A percentile compares a stretch with the other conserved stretches of the same genome.
Evolutionary conservation across 2,329 filamentous ascomycete species (phyloP).

Genomic region (Colletotrichum lini): DNA sequence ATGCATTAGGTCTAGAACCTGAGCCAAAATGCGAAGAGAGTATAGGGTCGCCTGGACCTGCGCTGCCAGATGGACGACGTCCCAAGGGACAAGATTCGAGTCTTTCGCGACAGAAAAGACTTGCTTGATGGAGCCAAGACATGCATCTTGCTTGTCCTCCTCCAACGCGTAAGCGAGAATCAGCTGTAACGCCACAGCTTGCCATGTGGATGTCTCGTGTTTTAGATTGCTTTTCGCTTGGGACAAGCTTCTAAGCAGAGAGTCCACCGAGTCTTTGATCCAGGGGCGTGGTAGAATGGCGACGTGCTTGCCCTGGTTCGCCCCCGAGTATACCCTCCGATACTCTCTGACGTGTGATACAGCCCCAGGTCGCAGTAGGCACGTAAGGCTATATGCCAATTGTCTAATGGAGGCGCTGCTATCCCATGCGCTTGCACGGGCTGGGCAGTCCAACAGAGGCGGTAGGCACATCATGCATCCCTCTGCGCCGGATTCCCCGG

Average conservation of each 20-base stretch:
- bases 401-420: conserved; percentile 64
- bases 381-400: conserved; percentile 66
- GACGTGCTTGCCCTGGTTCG: conserved; percentile 39
- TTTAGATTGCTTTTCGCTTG: conserved; percentile 44
- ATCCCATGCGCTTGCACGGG: conserved; percentile 71
- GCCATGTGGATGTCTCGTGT: conserved; percentile 40
- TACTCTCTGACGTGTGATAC: conserved; percentile 52
- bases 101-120: conserved; percentile 38
- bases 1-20: conserved; percentile 59
- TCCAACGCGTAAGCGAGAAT: conserved; percentile 41
- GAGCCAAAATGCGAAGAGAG: conserved; percentile 70
- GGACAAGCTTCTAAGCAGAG: conserved; percentile 43
- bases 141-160: conserved; percentile 51
- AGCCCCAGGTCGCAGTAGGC: conserved; percentile 42
- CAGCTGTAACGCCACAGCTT: conserved; percentile 38
- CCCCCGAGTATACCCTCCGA: conserved; percentile 49
- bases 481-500: conserved; percentile 37
- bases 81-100: conserved; percentile 61
- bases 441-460: conserved; percentile 70
- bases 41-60: conserved; percentile 74
- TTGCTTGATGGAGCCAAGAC: conserved; percentile 42
- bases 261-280: conserved; percentile 31
- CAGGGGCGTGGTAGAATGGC: conserved; percentile 20
- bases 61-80: conserved; percentile 72
- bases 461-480: conserved; percentile 73